A percentile compares a stretch with the other conserved stretches of the same genome.
phyloP scores from a whole-genome alignment of 768 basidiomycete genomes.

The Cystofilobasidium capitatum region DNA sequence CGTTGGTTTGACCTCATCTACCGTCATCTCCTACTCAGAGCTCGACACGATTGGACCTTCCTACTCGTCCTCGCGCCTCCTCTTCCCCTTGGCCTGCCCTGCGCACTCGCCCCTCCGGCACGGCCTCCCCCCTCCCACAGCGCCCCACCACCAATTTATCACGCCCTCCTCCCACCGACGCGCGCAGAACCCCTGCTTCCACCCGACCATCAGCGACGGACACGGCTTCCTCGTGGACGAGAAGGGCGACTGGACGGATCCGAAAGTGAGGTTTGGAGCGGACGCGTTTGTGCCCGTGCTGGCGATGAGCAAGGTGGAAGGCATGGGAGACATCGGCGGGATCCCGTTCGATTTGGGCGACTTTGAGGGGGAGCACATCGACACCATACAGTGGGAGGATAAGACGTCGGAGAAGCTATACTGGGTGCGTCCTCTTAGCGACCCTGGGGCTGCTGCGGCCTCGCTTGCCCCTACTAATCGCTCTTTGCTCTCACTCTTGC shows the following conservation, averaged over 20 bases:
- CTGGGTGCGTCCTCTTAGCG: constrained; percentile 7
- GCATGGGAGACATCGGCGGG: constrained; percentile 18
- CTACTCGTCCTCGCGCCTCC: background rate
- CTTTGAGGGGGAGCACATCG: constrained; percentile 5
- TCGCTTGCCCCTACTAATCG: background rate
- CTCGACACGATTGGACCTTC: background rate
- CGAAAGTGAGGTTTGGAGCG: constrained; percentile 3
- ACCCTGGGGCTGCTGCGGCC: too few relatives aligned
- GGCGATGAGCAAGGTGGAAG: constrained; percentile 16
- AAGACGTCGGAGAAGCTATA: constrained; percentile 20
- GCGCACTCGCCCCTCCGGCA: constrained; percentile 32
- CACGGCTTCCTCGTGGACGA: constrained; percentile 26
- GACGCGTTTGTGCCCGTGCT: constrained; percentile 9
- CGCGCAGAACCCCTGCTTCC: constrained; percentile 22
- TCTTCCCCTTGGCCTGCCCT: constrained; percentile 31
- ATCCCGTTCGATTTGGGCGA: constrained; percentile 22
- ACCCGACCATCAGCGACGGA: constrained; percentile 1
- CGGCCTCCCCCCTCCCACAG: background rate
- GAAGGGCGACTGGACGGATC: constrained; percentile 21
- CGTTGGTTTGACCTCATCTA: too few relatives aligned
- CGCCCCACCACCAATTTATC: constrained; percentile 21
- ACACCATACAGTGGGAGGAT: background rate
- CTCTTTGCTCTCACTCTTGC: too few relatives aligned
- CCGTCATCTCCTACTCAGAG: too few relatives aligned
- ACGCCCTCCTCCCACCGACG: background rate